Conservation (phyloP, 179 eudicot species). For the Nepenthes alata region DNA sequence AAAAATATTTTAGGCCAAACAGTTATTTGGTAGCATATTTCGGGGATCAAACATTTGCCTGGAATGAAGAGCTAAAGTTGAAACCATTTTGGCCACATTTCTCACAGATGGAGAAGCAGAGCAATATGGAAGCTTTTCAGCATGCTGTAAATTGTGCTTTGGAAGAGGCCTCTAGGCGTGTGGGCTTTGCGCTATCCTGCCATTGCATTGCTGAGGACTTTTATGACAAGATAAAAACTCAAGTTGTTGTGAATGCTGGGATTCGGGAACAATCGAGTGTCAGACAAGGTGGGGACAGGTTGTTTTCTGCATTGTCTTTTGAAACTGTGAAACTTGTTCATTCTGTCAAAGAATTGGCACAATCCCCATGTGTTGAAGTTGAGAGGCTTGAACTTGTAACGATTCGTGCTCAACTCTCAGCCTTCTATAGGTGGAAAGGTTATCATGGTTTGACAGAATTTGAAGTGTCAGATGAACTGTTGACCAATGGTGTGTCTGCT, state of each 20-base stretch:
- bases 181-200: slow-evolving; percentile 26
- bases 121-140: slow-evolving; percentile 30
- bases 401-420: slow-evolving; percentile 19
- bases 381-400: slow-evolving; percentile 15
- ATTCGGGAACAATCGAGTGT: slow-evolving; percentile 9
- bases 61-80: slow-evolving; percentile 59
- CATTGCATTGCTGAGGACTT: slow-evolving; percentile 20
- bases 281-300: slow-evolving; percentile 36
- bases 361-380: slow-evolving; percentile 20
- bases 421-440: slow-evolving; percentile 33
- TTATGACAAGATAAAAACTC: slow-evolving; percentile 13
- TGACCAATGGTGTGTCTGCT: slow-evolving; percentile 25
- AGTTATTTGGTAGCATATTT: slow-evolving; percentile 59
- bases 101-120: slow-evolving; percentile 44
- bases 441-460: slow-evolving; percentile 23
- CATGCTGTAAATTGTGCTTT: slow-evolving; percentile 39
- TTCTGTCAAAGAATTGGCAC: slow-evolving; percentile 34
- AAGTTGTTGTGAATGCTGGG: slow-evolving; percentile 20
- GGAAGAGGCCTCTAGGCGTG: slow-evolving; percentile 27
- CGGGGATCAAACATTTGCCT: slow-evolving; percentile 68
- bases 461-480: slow-evolving; percentile 15
- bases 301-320: slow-evolving; percentile 31
- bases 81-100: slow-evolving; percentile 51
- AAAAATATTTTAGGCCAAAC: slow-evolving; percentile 22
- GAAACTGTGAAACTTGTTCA: slow-evolving; percentile 33